Evolutionary conservation across 345 rosid genomes (phyloP).

Genomic region (Noccaea bulbosa): DNA sequence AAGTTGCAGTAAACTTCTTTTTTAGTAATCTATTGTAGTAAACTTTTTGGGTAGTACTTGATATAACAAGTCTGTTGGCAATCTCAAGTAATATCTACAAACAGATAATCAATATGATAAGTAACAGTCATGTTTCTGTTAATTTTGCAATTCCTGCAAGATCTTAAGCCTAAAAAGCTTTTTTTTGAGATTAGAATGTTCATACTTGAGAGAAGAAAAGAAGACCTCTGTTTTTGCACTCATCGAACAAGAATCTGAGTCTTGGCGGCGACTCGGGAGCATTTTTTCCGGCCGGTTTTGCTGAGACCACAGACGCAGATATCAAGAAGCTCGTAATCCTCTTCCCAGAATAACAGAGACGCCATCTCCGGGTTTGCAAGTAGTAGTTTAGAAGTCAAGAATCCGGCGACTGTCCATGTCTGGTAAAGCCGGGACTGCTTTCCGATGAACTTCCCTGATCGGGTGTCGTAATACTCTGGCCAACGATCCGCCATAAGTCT

Average conservation of each 20-base stretch:
- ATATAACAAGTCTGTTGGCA: background rate
- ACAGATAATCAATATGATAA: constrained; percentile 22
- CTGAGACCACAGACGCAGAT: constrained; percentile 82
- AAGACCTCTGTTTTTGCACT: background rate
- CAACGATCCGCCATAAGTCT: constrained; percentile 72
- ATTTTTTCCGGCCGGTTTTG: constrained; percentile 80
- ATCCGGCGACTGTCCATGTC: constrained; percentile 96
- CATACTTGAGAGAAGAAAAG: background rate
- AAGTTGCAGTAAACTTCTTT: too few species aligned
- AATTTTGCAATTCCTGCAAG: constrained; percentile 10
- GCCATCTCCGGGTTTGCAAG: constrained; percentile 85
- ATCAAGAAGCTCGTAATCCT: constrained; percentile 91
- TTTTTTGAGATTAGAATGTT: background rate
- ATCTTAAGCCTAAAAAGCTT: constrained; percentile 21
- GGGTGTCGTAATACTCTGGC: constrained; percentile 96
- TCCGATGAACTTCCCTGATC: constrained; percentile 85
- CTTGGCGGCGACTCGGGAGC: constrained; percentile 89
- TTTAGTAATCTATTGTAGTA: too few species aligned
- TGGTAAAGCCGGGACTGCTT: constrained; percentile 87
- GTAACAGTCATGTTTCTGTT: constrained; percentile 27
- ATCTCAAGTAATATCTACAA: constrained; percentile 2
- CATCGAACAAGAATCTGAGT: constrained; percentile 83
- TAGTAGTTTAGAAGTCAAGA: constrained; percentile 78
- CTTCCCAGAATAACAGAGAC: constrained; percentile 81
- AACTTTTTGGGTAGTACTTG: too few species aligned